phyloP scores from a whole-genome alignment of 352 stramenopile genomes.

The Pythium chondricola region DNA sequence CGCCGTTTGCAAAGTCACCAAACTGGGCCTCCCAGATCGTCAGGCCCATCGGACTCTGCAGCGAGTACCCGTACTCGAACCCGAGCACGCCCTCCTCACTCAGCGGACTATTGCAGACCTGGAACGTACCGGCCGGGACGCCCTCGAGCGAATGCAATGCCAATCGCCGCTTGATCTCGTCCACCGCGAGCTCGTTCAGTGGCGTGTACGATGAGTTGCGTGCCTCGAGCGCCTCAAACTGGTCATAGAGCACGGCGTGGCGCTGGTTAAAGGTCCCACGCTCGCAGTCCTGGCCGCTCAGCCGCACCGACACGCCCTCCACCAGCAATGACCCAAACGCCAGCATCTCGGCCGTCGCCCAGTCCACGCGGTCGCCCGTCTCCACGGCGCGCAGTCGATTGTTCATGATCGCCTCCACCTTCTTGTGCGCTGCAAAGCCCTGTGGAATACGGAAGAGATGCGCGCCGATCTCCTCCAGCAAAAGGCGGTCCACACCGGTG shows the following conservation, averaged over 20 bases:
- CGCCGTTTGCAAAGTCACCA: conserved; percentile 85
- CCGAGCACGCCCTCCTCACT: conserved; percentile 81
- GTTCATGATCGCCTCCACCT: conserved; percentile 85
- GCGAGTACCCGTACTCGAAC: conserved; percentile 86
- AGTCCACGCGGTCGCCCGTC: conserved; percentile 79
- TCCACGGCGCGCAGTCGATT: conserved; percentile 74
- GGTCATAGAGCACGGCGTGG: conserved; percentile 85
- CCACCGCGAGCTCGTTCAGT: conserved; percentile 81
- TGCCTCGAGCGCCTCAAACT: conserved; percentile 67
- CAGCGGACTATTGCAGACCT: conserved; percentile 79
- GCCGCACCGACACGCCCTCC: conserved; percentile 77
- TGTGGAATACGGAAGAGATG: conserved; percentile 77
- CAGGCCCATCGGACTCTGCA: conserved; percentile 63
- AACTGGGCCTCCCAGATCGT: conserved; percentile 93
- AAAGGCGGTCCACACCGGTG: conserved; percentile 66
- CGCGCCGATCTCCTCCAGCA: conserved; percentile 67
- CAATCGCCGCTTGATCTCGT: conserved; percentile 34
- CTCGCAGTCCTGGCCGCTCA: conserved; percentile 87
- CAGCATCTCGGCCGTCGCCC: conserved; percentile 84
- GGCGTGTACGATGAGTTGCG: conserved; percentile 91
- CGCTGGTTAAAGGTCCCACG: conserved; percentile 88
- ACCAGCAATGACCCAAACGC: conserved; percentile 79
- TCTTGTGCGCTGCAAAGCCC: conserved; percentile 79
- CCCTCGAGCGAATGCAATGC: conserved; percentile 37
- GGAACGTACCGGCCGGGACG: conserved; percentile 38